Percentiles rank a stretch among this genome's conserved stretches.
These are phyloP conservation scores for Sabuloglossum arenarium DNA, from an alignment of 495 filamentous ascomycete genomes.

Conservation along the genomic window DNA sequence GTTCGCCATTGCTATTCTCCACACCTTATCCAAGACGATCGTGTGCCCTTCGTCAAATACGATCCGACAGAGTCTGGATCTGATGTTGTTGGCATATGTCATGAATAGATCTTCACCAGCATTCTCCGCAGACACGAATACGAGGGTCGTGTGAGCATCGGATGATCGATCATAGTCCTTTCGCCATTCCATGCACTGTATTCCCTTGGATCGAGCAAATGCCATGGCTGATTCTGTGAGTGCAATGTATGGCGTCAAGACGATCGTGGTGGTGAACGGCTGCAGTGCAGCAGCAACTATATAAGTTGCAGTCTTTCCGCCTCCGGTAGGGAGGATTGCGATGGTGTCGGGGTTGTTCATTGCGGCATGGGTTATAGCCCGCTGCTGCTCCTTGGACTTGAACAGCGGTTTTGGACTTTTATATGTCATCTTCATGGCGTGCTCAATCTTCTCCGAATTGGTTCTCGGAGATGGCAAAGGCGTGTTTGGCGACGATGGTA, in stretches of 20 bases:
- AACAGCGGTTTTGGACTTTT: too few relatives aligned
- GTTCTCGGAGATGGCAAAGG: neutral
- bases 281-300: neutral
- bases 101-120: neutral
- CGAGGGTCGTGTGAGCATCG: neutral
- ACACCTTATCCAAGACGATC: neutral
- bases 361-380: neutral
- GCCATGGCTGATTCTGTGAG: neutral
- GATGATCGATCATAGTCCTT: neutral
- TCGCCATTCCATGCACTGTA: neutral
- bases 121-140: neutral
- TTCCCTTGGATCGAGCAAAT: neutral
- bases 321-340: neutral
- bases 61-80: neutral
- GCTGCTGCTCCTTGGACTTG: neutral
- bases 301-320: neutral
- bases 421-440: too few relatives aligned
- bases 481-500: too few relatives aligned
- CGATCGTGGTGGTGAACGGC: neutral
- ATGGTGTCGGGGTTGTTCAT: neutral
- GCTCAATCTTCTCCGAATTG: neutral
- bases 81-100: neutral
- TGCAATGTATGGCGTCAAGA: neutral
- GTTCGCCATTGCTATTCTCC: neutral
- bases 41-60: neutral